Percentiles rank a stretch among this genome's conserved stretches.
These are phyloP conservation scores for Mortierella sp. DNA, from an alignment of 371 early-diverging fungal species.

Conservation along the genomic window DNA sequence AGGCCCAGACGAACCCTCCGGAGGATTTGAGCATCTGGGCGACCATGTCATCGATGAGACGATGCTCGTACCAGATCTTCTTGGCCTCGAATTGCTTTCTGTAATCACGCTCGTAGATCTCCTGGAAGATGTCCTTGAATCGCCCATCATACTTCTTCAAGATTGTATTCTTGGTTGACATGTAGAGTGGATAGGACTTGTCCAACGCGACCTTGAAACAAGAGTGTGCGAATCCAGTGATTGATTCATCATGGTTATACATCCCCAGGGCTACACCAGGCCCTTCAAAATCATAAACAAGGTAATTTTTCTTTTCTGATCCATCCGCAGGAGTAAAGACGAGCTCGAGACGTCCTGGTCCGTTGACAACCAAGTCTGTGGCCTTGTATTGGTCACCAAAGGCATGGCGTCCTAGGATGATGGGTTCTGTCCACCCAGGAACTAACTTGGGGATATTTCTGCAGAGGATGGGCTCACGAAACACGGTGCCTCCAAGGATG, in stretches of 20 bases:
- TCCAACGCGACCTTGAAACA: constrained; percentile 93
- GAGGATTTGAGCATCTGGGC: constrained; percentile 94
- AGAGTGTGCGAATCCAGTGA: constrained; percentile 88
- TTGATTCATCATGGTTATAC: constrained; percentile 93
- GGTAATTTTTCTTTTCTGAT: constrained; percentile 63
- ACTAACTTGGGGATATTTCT: constrained; percentile 89
- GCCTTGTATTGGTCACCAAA: constrained; percentile 97
- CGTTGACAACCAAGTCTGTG: constrained; percentile 86
- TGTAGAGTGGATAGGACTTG: constrained; percentile 91
- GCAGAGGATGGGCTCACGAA: constrained; percentile 95
- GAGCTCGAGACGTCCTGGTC: constrained; percentile 89
- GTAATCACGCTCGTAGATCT: constrained; percentile 82
- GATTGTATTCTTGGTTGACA: constrained; percentile 96
- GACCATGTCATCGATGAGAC: constrained; percentile 97
- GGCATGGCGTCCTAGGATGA: constrained; percentile 94
- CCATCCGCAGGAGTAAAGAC: constrained; percentile 88
- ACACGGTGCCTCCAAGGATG: constrained; percentile 94
- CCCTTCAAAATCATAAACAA: constrained; percentile 81
- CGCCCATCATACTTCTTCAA: constrained; percentile 95
- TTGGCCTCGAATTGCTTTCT: constrained; percentile 71
- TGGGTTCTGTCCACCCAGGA: constrained; percentile 94
- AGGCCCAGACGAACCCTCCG: constrained; percentile 95
- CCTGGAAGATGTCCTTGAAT: constrained; percentile 95
- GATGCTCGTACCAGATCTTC: constrained; percentile 94
- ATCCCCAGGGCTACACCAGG: constrained; percentile 93